These are phyloP conservation scores for Diplogelasinospora grovesii DNA, from an alignment of 495 filamentous ascomycete genomes.

Conservation along the genomic window DNA sequence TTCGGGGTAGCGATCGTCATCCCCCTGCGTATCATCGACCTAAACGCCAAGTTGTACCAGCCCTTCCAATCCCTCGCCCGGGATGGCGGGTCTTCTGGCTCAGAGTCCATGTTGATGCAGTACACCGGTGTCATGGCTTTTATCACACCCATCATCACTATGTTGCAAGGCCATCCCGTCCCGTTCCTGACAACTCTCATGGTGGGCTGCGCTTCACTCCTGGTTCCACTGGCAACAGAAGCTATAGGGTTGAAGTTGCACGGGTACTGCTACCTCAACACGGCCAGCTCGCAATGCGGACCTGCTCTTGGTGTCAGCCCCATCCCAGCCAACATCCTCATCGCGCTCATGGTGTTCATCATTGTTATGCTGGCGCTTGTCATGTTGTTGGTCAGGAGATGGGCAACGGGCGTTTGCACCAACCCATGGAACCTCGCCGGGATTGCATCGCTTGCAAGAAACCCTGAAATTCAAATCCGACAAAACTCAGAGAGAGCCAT, in stretches of 20 bases:
- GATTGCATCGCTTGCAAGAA: conserved; percentile 22
- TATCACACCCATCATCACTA: conserved; percentile 15
- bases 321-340: conserved; percentile 17
- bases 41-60: conserved; percentile 32
- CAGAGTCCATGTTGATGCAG: conserved; percentile 21
- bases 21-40: conserved; percentile 29
- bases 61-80: conserved; percentile 28
- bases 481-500: conserved; percentile 16
- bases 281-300: conserved; percentile 19
- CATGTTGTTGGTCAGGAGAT: conserved; percentile 12
- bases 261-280: conserved; percentile 22
- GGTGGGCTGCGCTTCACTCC: conserved; percentile 20
- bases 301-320: conserved; percentile 24
- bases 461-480: conserved; percentile 11
- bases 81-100: conserved; percentile 10
- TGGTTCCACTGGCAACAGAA: conserved; percentile 29
- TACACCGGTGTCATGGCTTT: conserved; percentile 22
- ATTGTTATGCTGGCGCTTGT: conserved; percentile 18
- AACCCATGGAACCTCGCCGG: conserved; percentile 32
- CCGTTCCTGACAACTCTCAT: conserved; percentile 27
- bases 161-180: conserved; percentile 21
- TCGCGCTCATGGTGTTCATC: conserved; percentile 21
- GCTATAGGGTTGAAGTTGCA: conserved; percentile 31
- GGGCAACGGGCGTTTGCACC: conserved; percentile 23
- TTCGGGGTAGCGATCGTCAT: conserved; percentile 25